Percentiles rank a stretch among this genome's conserved stretches.
These are phyloP conservation scores for Hypoxylon sp. DNA, from an alignment of 2,329 filamentous ascomycete species.

Conservation along the genomic window DNA sequence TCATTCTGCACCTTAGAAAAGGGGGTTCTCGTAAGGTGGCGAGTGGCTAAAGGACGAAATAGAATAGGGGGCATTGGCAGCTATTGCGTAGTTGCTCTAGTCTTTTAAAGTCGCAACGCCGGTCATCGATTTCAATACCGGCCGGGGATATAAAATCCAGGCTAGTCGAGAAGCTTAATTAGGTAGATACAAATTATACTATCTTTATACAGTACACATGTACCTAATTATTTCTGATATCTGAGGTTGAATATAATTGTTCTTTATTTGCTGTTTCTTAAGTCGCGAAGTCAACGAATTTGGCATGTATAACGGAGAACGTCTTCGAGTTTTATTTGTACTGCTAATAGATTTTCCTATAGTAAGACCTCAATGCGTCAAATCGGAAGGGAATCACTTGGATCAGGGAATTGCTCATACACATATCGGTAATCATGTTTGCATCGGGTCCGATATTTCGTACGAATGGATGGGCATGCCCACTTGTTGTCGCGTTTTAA, in stretches of 20 bases:
- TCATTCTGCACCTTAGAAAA: constrained; percentile 13
- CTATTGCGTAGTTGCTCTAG: background rate
- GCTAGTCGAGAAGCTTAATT: constrained; percentile 18
- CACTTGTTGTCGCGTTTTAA: constrained; percentile 1
- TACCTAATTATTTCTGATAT: background rate
- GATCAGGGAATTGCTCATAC: background rate
- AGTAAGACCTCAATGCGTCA: background rate
- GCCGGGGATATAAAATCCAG: constrained; percentile 23
- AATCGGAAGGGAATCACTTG: background rate
- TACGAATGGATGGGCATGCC: background rate
- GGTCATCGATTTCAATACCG: constrained; percentile 12
- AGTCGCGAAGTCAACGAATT: background rate
- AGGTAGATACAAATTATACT: constrained; percentile 9
- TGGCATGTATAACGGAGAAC: background rate
- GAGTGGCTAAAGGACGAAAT: constrained; percentile 1
- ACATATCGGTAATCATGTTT: constrained; percentile 2
- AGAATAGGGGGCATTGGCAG: constrained; percentile 1
- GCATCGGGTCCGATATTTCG: constrained; percentile 5
- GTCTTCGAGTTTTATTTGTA: background rate
- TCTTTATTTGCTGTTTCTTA: constrained; percentile 1
- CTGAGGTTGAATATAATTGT: constrained; percentile 1
- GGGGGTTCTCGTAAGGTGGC: constrained; percentile 9
- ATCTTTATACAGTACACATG: background rate
- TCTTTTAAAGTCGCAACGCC: constrained; percentile 3
- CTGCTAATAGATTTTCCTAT: background rate